A percentile compares a stretch with the other conserved stretches of the same genome.
Evolutionary conservation across 345 rosid species (phyloP).

Genomic region (Eucalyptus grandis): DNA sequence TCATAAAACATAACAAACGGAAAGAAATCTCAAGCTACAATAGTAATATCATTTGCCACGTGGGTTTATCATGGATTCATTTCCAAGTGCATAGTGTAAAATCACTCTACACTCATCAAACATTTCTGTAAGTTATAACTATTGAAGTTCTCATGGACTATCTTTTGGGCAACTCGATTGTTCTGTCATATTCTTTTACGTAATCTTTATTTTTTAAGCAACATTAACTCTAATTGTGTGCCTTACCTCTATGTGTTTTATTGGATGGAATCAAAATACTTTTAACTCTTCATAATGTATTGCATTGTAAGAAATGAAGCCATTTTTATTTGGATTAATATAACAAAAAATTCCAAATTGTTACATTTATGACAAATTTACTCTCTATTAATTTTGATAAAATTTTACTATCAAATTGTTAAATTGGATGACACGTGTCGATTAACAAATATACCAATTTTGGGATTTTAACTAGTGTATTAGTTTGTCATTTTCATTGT

Average conservation of each 20-base stretch:
- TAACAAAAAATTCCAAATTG: too few relatives aligned
- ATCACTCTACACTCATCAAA: not conserved
- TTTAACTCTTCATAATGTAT: not conserved
- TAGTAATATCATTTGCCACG: not conserved
- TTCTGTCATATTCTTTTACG: not conserved
- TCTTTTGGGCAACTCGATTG: not conserved
- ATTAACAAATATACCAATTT: fast-evolving
- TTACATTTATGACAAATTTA: too few relatives aligned
- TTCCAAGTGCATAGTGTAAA: not conserved
- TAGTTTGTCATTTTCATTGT: fast-evolving
- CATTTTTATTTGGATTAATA: not conserved
- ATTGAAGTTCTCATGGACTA: not conserved
- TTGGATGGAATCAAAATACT: not conserved
- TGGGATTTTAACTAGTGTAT: too few relatives aligned
- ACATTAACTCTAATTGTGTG: not conserved
- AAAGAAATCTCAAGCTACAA: not conserved
- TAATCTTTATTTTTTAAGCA: not conserved
- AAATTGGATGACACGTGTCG: too few relatives aligned
- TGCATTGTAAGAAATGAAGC: not conserved
- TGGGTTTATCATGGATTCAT: not conserved
- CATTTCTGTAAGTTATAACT: not conserved
- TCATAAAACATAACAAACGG: not conserved
- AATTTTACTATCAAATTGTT: too few relatives aligned
- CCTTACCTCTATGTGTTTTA: not conserved
- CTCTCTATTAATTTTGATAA: too few relatives aligned